phyloP scores from a whole-genome alignment of 2,329 filamentous ascomycete species.

The Fusarium citri region DNA sequence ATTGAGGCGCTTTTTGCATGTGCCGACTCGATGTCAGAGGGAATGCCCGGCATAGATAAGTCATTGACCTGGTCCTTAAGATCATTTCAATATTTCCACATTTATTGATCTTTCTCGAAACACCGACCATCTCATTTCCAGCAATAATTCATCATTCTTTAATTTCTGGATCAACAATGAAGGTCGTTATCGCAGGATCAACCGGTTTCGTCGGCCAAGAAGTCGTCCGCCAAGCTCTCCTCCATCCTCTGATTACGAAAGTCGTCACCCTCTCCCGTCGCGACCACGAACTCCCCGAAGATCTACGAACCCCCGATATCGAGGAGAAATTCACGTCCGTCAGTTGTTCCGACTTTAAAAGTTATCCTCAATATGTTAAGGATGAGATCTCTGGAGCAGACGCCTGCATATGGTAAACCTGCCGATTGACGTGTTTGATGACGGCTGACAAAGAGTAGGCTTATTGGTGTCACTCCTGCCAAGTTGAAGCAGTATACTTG shows the following conservation, averaged over 20 bases:
- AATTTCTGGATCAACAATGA: constrained; percentile 49
- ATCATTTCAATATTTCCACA: not conserved
- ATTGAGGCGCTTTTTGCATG: not conserved
- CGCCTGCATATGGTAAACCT: constrained; percentile 56
- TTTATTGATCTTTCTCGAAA: not conserved
- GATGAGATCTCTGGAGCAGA: constrained; percentile 55
- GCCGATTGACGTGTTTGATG: accelerated
- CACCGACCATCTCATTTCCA: not conserved
- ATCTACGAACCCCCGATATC: constrained; percentile 39
- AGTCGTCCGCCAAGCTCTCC: constrained; percentile 57
- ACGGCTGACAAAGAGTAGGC: constrained; percentile 8
- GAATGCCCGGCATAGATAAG: not conserved
- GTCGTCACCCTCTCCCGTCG: constrained; percentile 57
- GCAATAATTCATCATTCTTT: not conserved
- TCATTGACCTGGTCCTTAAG: no score
- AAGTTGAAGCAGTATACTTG: constrained; percentile 48
- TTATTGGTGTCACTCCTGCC: constrained; percentile 56
- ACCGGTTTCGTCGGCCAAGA: constrained; percentile 58
- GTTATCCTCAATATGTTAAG: constrained; percentile 55
- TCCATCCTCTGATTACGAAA: constrained; percentile 51
- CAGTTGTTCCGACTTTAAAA: constrained; percentile 53
- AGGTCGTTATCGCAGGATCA: constrained; percentile 57
- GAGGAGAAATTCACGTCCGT: constrained; percentile 55
- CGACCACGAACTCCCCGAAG: constrained; percentile 46
- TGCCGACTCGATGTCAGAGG: not conserved